Percentiles rank a stretch among this genome's conserved stretches.
These are phyloP conservation scores for Davidsoniella virescens DNA, from an alignment of 2,329 filamentous ascomycete species.

Conservation along the genomic window DNA sequence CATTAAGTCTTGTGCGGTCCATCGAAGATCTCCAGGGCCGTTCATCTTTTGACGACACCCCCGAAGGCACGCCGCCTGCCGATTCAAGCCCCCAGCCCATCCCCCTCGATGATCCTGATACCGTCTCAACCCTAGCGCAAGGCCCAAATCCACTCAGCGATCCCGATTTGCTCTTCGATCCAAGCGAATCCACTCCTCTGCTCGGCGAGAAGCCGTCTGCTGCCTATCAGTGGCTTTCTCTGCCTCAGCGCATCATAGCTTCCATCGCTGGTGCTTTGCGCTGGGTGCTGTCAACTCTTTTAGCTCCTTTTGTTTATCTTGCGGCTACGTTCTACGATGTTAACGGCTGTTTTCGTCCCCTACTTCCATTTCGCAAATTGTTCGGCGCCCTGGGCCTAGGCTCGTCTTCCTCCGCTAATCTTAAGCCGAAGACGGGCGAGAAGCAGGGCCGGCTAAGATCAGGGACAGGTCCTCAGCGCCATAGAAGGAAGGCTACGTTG, in stretches of 20 bases:
- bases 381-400: constrained; percentile 20
- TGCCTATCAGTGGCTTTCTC: constrained; percentile 30
- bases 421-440: constrained; percentile 1
- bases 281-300: constrained; percentile 62
- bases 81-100: constrained; percentile 5
- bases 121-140: constrained; percentile 12
- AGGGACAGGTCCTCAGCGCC: neutral
- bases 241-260: constrained; percentile 54
- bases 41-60: constrained; percentile 25
- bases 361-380: constrained; percentile 54
- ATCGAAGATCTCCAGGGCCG: constrained; percentile 9
- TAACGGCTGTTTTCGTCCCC: constrained; percentile 60
- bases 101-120: constrained; percentile 21
- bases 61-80: constrained; percentile 15
- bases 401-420: neutral
- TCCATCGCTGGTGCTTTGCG: constrained; percentile 61
- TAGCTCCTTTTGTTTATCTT: constrained; percentile 66
- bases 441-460: neutral
- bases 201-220: constrained; percentile 17
- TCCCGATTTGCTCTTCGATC: constrained; percentile 15
- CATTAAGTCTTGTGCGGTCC: constrained; percentile 31
- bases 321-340: constrained; percentile 73
- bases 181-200: constrained; percentile 52
- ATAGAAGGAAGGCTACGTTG: constrained; percentile 5
- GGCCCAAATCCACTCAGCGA: constrained; percentile 18